Evolutionary conservation across 1,139 yeast species (phyloP), one percentile per base, ranked within the genome.

Genomic region (Williopsis jadinii): DNA sequence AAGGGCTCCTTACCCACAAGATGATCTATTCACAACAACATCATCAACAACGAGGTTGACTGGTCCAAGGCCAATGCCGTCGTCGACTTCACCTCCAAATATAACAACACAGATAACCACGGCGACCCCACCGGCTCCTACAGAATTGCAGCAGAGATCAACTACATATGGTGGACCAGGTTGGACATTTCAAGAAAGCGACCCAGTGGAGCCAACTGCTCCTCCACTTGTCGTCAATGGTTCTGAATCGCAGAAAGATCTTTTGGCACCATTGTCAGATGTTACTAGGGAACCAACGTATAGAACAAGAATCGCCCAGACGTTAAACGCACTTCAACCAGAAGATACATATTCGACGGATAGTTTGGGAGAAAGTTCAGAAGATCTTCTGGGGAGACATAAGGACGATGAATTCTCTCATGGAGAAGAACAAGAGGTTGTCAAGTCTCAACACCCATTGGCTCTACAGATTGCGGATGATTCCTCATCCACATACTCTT

Each of bases 41-140:
- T 26, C 19, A 10, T 34, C 45, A 10, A 38, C 35, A 5, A 34
- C 46, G 6, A 48, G 40, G 28, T 48, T 51, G 10, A 39, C 44
- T 9, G 56, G 56, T 0, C 56, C 56, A 11, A 50, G 56, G 33
- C 56, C 56, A 11, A 51, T 47, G 52, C 54, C 56, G 3, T 34
- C 42, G 31, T 34, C 41, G 30, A 41, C 46, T 8, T 19, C 26
- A 5, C 40, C 38, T 8, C 15, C 32, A 30, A 19, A 14, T 32
- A 19, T 19, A 19, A 19, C 24, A 19, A 19, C 24, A 19, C 24
- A 19, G 24, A 19, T 19, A 19, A 19, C 24, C 4, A 19, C 24
- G 24, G 24, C 4, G 6, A 5, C 24, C 24, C 24, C 24, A 19
- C 24, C 6, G 24, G 24, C 24, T 19, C 24, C 24, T 19, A 5